Percentiles rank a stretch among this genome's conserved stretches.
Evolutionary conservation across 768 basidiomycete species (phyloP).

Genomic region (Termitomyces sp.): DNA sequence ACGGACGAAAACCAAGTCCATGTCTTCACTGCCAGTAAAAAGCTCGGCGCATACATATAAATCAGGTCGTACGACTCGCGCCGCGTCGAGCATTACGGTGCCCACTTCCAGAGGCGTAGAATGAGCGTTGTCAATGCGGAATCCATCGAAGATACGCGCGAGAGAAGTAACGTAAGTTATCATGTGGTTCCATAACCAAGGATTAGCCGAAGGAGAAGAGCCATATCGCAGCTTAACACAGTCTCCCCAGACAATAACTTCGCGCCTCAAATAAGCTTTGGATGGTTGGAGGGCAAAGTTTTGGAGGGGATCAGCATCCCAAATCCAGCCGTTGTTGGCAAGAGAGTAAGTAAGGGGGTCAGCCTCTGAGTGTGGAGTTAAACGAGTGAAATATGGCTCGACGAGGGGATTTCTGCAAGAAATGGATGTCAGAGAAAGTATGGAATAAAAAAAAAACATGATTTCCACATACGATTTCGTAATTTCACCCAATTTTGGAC

Average conservation of each 20-base stretch:
- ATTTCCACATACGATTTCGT: slow-evolving; percentile 52
- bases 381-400: slow-evolving; percentile 89
- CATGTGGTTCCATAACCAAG: slow-evolving; percentile 95
- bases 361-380: slow-evolving; percentile 40
- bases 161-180: slow-evolving; percentile 76
- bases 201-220: slow-evolving; percentile 70
- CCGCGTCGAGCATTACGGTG: slow-evolving; percentile 89
- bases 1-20: slow-evolving; percentile 88
- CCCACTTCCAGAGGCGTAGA: slow-evolving; percentile 97
- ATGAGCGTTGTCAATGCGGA: slow-evolving; percentile 98
- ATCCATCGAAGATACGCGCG: slow-evolving; percentile 87
- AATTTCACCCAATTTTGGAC: slow-evolving; percentile 83
- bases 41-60: slow-evolving; percentile 97
- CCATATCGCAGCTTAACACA: slow-evolving; percentile 99
- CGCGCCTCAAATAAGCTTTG: slow-evolving; percentile 91
- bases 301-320: slow-evolving; percentile 89
- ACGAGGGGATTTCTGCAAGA: slow-evolving; percentile 70
- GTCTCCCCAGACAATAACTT: slow-evolving; percentile 97
- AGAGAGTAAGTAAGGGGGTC: slow-evolving; percentile 68
- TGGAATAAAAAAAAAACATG: neutral
- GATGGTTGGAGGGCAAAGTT: slow-evolving; percentile 94
- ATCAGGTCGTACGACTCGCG: slow-evolving; percentile 83
- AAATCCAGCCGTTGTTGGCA: slow-evolving; percentile 99
- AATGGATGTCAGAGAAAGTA: slow-evolving; percentile 7
- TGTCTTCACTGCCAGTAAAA: slow-evolving; percentile 94